Base-by-base conservation (phyloP, 2,329 filamentous ascomycete species). In the Claviceps digitariae region DNA sequence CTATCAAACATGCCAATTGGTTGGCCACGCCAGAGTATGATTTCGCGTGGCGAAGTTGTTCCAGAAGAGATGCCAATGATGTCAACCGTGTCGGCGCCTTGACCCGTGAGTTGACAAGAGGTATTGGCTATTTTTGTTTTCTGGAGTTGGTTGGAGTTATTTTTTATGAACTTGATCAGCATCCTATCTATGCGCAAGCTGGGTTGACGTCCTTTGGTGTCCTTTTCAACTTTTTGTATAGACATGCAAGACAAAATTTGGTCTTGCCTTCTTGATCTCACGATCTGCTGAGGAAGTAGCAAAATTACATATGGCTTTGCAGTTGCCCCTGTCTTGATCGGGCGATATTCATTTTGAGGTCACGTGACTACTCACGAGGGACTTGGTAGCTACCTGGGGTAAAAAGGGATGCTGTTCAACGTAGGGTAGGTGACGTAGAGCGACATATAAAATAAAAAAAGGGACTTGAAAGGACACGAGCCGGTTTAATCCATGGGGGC, bases 1-100 rank as follows among this genome's bases (percentile, higher is more conserved):
- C 40, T 59, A 13, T 69, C 67, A 9, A 69, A 60, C 34, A 69
- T 69, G 68, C 67, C 68, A 1, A 57, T 64, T 8, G 68, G 68
- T 20, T 70, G 68, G 68, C 66, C 67, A n/a, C 54, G 43, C 9
- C 43, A 49, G 9, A 55, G 31, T 27, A 46, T 12, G 17, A 44
- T 49, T 12, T n/a, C 27, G 31, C 15, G 29, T 13, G 38, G 44
- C 31, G 38, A 27, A n/a, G 10, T 29, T 29, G 29, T 36, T 15
- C n/a, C n/a, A n/a, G 51, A 49, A 13, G 52, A 54, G 17, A 41
- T 54, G 43, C 29, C 36, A 8, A 50, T 53, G 34, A 17, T 17
- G 15, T 44, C 23, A 23, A 38, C 34, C 13, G 36, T 48, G 27
- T 20, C 44, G 34, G 20, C 43, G 34, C 20, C 48, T 12, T 27